These are phyloP conservation scores for Neonothopanus nambi DNA, from an alignment of 1,284 basidiomycete species.

Conservation along the genomic window DNA sequence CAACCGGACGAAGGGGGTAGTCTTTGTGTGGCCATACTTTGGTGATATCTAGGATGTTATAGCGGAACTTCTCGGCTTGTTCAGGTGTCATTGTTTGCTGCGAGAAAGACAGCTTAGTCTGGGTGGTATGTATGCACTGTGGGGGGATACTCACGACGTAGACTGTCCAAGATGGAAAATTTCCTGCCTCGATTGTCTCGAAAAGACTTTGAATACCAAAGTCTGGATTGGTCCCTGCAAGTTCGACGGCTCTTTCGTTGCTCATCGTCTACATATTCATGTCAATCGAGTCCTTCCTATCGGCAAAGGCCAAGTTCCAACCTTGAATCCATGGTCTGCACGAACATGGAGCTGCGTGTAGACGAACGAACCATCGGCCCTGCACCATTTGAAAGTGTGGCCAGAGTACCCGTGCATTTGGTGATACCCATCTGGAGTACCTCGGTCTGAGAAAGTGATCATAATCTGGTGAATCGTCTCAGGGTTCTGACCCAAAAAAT, in stretches of 20 bases:
- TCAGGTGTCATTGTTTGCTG: slow-evolving; percentile 88
- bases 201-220: slow-evolving; percentile 79
- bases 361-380: slow-evolving; percentile 77
- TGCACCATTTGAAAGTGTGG: slow-evolving; percentile 90
- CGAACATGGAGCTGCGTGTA: slow-evolving; percentile 85
- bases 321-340: slow-evolving; percentile 78
- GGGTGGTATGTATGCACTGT: neutral
- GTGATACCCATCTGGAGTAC: slow-evolving; percentile 84
- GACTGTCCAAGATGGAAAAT: slow-evolving; percentile 80
- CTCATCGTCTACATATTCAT: slow-evolving; percentile 62
- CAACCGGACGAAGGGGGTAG: slow-evolving; percentile 84
- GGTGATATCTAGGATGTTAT: slow-evolving; percentile 89
- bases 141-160: slow-evolving; percentile 52
- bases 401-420: slow-evolving; percentile 90
- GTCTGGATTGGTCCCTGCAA: slow-evolving; percentile 80
- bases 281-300: too few species aligned
- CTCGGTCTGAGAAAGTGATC: slow-evolving; percentile 89
- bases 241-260: slow-evolving; percentile 48
- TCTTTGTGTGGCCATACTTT: slow-evolving; percentile 87
- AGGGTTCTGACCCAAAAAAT: slow-evolving; percentile 90
- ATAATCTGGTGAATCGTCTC: slow-evolving; percentile 91
- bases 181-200: slow-evolving; percentile 75
- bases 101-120: neutral
- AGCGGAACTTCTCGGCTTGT: slow-evolving; percentile 87
- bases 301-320: too few species aligned